Percentiles rank a stretch among this genome's conserved stretches.
These are phyloP conservation scores for Golubevia sp. DNA, from an alignment of 1,284 basidiomycete species.

Conservation along the genomic window DNA sequence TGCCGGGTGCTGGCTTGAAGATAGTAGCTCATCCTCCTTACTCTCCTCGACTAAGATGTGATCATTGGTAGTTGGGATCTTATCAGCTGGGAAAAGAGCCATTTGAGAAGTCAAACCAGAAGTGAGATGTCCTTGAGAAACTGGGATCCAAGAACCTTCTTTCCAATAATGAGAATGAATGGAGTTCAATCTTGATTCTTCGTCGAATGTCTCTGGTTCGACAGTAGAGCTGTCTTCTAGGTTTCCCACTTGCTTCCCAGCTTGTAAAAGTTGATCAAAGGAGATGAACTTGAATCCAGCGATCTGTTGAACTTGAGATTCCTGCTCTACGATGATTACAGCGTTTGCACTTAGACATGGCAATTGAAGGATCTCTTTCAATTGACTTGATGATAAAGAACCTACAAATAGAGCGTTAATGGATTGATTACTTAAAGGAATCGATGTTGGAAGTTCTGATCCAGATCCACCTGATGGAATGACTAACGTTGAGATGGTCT, in stretches of 20 bases:
- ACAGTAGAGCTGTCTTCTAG: neutral
- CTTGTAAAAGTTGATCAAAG: neutral
- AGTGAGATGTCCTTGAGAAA: conserved; percentile 28
- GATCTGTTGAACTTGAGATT: neutral
- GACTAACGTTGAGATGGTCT: no score
- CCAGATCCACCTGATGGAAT: no score
- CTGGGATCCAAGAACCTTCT: conserved; percentile 27
- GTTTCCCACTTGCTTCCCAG: neutral
- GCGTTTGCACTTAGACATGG: no score
- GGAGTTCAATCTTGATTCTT: neutral
- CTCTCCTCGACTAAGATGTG: conserved; percentile 32
- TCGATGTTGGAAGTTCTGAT: no score
- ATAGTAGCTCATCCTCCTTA: neutral
- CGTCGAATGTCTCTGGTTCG: neutral
- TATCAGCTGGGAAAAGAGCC: conserved; percentile 42
- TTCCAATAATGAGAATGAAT: neutral
- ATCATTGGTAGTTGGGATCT: conserved; percentile 31
- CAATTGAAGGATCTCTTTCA: no score
- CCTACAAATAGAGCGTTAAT: no score
- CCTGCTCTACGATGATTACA: no score
- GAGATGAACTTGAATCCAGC: neutral
- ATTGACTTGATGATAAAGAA: no score
- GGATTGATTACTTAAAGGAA: no score
- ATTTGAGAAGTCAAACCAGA: conserved; percentile 45
- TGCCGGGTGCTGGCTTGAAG: conserved; percentile 11